Base-by-base conservation (phyloP, 1,284 basidiomycete species). In the Pseudomicrostroma phylloplanum region DNA sequence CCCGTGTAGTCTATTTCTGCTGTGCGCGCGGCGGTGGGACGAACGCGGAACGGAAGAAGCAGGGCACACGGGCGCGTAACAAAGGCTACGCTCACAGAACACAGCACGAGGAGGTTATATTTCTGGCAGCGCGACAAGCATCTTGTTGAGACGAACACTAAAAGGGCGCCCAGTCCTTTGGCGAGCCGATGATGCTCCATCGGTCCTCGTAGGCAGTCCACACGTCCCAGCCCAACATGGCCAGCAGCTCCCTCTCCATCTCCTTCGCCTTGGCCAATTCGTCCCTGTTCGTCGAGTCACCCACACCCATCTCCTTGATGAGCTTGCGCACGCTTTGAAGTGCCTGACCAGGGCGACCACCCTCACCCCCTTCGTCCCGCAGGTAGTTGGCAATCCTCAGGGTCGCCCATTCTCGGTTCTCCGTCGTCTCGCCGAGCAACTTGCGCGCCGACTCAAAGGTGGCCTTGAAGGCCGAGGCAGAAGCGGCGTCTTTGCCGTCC, bases 261-360 rank as follows among this genome's bases (percentile, higher is more conserved):
- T 60, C 68, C 9, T 61, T 60, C 1, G 69, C 60, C 58, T 70
- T 67, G 23, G 67, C 68, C 46, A 74, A 55, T 63, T 78, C 77
- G 40, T 67, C 68, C n/a, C 67, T 36, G 11, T 57, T 63, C 26
- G 71, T 69, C 6, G 53, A 30, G 3, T 66, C 68, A 12, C 74
- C 76, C 0, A 62, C 64, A 15, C 73, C 73, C 1, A 71, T 49
- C 26, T 79, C 78, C 61, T 77, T 73, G 63, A 76, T 60, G 13
- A 73, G 60, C 64, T 77, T 78, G 17, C 68, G 66, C 2, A 71
- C 63, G 0, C 63, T 53, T 48, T 65, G 65, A 15, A 80, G 65
- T 2, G 79, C 78, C 13, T 68, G 59, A 1, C 70, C 79, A 56
- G 56, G 72, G 56, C 74, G 67, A 48, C 43, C 23, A 3, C 21